Evolutionary conservation across 108 stramenopile species (phyloP), one percentile per base, ranked within the genome.

Genomic region (Stephanodiscus triporus): DNA sequence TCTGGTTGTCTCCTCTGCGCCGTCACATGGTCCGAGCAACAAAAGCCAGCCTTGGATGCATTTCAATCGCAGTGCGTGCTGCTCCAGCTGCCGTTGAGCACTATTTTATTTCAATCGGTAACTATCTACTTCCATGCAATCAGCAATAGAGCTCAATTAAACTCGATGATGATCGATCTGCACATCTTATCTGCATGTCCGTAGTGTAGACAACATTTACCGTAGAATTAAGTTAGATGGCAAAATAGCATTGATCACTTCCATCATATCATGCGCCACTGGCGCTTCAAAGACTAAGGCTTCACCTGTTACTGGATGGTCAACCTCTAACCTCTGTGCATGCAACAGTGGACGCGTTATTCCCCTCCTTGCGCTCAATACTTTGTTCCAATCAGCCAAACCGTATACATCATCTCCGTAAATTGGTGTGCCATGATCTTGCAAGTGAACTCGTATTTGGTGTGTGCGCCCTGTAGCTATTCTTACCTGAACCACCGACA

Each of bases 391-490:
- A 74, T 96, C 92, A 1, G 81, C 62, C 50, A 97, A 83, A 9
- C 97, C 97, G 64, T 98, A 98, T 5, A 97, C 82, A 63, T 95
- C 97, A 81, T 98, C 97, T 20, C 97, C 97, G 65, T 97, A 91
- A 42, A 98, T 90, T 9, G 97, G 95, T 50, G 96, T 98, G 14
- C 91, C 90, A 26, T 96, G 91, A 89, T 97, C 93, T 86, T 96
- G 92, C 20, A 96, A 68, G 70, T 97, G 95, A 36, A 92, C 95
- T 64, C 94, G 86, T 65, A 91, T 91, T 87, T 98, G 97, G 71
- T 98, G 97, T 16, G 97, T 98, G 20, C 97, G 84, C 14, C 97
- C 97, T 19, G 97, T 98, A 49, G 95, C 95, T 54, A 98, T 98
- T 45, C 82, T 64, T 42, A 97, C 95, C 75, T 93, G 84, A 29